Base-by-base conservation (phyloP, 331 rosid genomes). In the Rhamnella rubrinervis region DNA sequence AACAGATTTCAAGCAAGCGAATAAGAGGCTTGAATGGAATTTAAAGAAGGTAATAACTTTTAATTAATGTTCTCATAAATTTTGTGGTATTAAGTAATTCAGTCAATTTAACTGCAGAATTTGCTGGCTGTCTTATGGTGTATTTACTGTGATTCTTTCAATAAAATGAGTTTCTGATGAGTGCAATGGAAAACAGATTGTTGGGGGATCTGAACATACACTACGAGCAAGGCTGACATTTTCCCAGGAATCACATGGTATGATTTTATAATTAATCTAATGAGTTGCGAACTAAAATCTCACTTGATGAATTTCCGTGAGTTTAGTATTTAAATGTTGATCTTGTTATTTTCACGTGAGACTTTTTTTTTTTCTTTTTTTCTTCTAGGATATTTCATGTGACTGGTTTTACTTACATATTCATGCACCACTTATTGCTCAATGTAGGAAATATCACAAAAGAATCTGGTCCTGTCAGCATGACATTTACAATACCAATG, bases 401-500 rank as follows among this genome's bases (percentile, higher is more conserved):
- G 8, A 53, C 7, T 53, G 58, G 19, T 53, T n/a, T 53, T 53
- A 20, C n/a, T 19, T 16, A 5, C 57, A 52, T 52, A 63, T 59
- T 31, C 53, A n/a, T 78, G 71, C 52, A 59, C 77, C n/a, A 71
- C 75, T 65, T 20, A 46, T 66, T 63, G 62, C 71, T 74, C 58
- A 15, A 78, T 78, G 28, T 71, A 89, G 97, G 93, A 73, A 92
- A 87, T 69, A 77, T 92, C 23, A 79, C 87, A 28, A 92, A 89
- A 74, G 97, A 92, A 81, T 82, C 85, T 18, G 97, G 97, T 55
- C 97, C 97, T n/a, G 93, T 92, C 57, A 92, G 93, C 92, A 80
- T 89, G 97, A 92, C 92, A 16, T 92, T 92, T 77, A 92, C 96
- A 6, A 91, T 92, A 73, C 96, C 96, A 23, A 92, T 92, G 96